Evolutionary conservation across 2,329 filamentous ascomycete genomes (phyloP), one percentile per base, ranked within the genome.

Genomic region (Botryotinia globosa): DNA sequence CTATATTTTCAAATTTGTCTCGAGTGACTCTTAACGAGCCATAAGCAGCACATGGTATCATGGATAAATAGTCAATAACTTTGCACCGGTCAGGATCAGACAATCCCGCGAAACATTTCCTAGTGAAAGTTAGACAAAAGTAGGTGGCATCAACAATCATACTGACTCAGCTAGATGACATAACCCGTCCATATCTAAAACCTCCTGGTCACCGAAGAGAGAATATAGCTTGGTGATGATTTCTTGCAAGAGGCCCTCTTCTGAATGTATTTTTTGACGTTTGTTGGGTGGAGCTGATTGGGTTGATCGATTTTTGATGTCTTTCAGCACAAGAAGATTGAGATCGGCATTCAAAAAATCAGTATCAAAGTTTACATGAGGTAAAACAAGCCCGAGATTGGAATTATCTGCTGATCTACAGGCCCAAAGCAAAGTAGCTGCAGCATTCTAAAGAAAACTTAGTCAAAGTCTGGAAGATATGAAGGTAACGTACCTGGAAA

Each of bases 41-140:
- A 72, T 87, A 85, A 22, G 84, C 82, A 25, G 86, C 86, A 79
- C 90, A 92, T 29, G 87, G 83, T 65, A 89, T 80, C 66, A 84
- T 85, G 4, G 89, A 87, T 22, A 94, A 78, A 18, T 86, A 79
- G 54, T 88, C 82, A 58, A 92, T 82, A 14, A 85, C 81, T 48
- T 84, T 83, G 76, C 85, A 88, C 77, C 88, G 86, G 37, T 85
- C 82, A 12, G 81, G 73, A 73, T 89, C 86, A 25, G 83, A 76
- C 7, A 89, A 80, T 22, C 80, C 78, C 20, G 83, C 77, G 77
- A 89, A 89, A 34, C 78, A 78, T 73, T 78, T 73, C 72, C 84
- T 64, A 74, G 72, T 67, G 18, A 20, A n/a, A 18, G 34, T 72
- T 69, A 72, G 71, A 59, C n/a, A 25, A 12, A 39, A 48, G 6